Base-by-base conservation (phyloP, 78 protist genomes). In the Tieghemostelium lacteum region DNA sequence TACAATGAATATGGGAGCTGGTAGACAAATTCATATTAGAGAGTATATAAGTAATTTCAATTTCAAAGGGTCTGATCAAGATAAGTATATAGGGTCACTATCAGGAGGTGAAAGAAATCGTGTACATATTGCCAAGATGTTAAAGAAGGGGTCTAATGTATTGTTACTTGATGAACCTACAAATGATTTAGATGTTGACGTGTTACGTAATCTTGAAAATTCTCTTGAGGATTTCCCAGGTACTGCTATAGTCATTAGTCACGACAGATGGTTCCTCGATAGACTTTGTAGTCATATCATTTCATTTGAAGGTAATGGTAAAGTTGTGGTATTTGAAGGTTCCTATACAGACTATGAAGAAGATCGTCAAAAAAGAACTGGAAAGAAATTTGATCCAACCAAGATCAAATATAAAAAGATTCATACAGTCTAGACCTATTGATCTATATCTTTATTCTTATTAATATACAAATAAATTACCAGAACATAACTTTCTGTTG, bases 151-250 rank as follows among this genome's bases (percentile, higher is more conserved):
- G 1, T 85, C 77, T 40, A 94, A 94, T 40, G 57, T 94, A 10
- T 54, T 94, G 20, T 66, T 94, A 57, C 77, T 94, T 37, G 96
- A 94, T 71, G 96, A 94, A 72, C 96, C 96, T 57, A 85, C 95
- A 2, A 94, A 94, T 73, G 96, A 94, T 69, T 76, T 94, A n/a
- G 96, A 94, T 54, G 96, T 94, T 12, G 96, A 94, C 28, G 92
- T 88, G 33, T 70, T 94, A 54, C 34, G 94, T 52, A 73, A 73
- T 71, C 58, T 94, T 1, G 96, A 94, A 66, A 88, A 85, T 57
- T 74, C 96, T 14, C 45, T 94, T 0, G 72, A 64, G 19, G 93
- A 66, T 20, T 94, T 71, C 63, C 93, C 94, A 20, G 96, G 96
- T 20, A 66, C 80, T 10, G 96, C 93, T 2, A 52, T 94, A 28